Percentiles rank a stretch among this genome's conserved stretches.
Conservation (phyloP, 2,329 filamentous ascomycete genomes). For the Aspergillus bombycis region DNA sequence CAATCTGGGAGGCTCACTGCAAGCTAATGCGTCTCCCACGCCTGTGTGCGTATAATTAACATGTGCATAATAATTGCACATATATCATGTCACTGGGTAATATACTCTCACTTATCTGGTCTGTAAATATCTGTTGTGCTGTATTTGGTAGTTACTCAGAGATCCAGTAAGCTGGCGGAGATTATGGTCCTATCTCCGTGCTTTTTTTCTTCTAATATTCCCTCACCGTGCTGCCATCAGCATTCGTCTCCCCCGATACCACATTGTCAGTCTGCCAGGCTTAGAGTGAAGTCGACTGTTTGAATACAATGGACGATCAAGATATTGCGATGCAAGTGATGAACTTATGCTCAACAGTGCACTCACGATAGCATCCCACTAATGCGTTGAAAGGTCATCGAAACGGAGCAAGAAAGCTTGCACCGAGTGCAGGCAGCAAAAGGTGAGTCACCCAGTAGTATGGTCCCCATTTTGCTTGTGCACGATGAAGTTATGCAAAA, state of each 20-base stretch:
- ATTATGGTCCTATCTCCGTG: background rate
- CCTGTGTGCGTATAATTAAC: too few species aligned
- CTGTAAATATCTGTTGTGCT: too few species aligned
- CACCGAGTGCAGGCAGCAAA: constrained; percentile 49
- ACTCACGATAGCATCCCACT: background rate
- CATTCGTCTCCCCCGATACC: too few species aligned
- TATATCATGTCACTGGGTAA: too few species aligned
- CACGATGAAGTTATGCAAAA: too few species aligned
- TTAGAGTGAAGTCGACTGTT: too few species aligned
- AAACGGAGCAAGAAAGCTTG: constrained; percentile 45
- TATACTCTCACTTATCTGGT: too few species aligned
- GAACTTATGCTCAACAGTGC: background rate
- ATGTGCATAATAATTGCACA: too few species aligned
- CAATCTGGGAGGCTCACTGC: too few species aligned
- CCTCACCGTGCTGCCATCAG: too few species aligned
- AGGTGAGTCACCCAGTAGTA: constrained; percentile 22
- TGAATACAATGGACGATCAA: background rate
- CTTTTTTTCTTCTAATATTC: too few species aligned
- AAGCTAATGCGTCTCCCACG: too few species aligned
- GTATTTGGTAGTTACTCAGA: background rate
- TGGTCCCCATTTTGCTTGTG: background rate
- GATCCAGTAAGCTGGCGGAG: background rate
- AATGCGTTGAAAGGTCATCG: constrained; percentile 10
- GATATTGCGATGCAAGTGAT: background rate
- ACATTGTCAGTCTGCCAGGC: background rate